These are phyloP conservation scores for Aspergillus sp. DNA, from an alignment of 2,329 filamentous ascomycete species.

Conservation along the genomic window DNA sequence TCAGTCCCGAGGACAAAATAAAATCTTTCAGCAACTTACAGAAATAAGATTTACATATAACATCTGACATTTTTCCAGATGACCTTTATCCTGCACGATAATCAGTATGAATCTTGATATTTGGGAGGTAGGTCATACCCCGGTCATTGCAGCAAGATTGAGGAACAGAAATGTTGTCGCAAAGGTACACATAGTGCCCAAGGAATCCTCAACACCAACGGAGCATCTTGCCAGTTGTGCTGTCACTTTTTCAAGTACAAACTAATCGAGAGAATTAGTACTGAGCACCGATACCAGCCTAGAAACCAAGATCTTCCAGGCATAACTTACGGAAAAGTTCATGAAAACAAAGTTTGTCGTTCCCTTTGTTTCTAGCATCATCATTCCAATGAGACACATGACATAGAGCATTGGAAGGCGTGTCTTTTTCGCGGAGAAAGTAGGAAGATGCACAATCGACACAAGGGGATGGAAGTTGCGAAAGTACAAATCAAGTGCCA, in stretches of 20 bases:
- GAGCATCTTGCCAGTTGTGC: conserved; percentile 41
- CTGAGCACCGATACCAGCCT: no score
- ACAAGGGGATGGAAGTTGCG: conserved; percentile 50
- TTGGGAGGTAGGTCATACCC: conserved; percentile 17
- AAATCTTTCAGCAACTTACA: conserved; percentile 13
- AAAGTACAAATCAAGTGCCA: conserved; percentile 51
- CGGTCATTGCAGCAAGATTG: conserved; percentile 46
- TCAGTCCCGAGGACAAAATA: conserved; percentile 4
- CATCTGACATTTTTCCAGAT: conserved; percentile 47
- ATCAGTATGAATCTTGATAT: conserved; percentile 2
- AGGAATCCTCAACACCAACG: conserved; percentile 33
- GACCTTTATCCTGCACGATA: conserved; percentile 30
- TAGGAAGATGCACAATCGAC: conserved; percentile 51
- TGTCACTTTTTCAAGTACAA: conserved; percentile 35
- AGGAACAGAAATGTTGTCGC: conserved; percentile 46
- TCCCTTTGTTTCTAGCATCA: conserved; percentile 48
- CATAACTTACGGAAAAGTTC: conserved; percentile 36
- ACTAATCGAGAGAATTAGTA: conserved; percentile 8
- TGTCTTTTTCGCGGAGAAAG: conserved; percentile 47
- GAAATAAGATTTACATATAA: conserved; percentile 48
- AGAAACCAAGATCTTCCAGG: background rate
- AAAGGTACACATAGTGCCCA: conserved; percentile 42
- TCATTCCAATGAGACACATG: conserved; percentile 52
- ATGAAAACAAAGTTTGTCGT: conserved; percentile 46
- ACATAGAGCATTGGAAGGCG: conserved; percentile 44